phyloP scores from a whole-genome alignment of 2,329 filamentous ascomycete genomes.

The Cryphonectria carpinicola region DNA sequence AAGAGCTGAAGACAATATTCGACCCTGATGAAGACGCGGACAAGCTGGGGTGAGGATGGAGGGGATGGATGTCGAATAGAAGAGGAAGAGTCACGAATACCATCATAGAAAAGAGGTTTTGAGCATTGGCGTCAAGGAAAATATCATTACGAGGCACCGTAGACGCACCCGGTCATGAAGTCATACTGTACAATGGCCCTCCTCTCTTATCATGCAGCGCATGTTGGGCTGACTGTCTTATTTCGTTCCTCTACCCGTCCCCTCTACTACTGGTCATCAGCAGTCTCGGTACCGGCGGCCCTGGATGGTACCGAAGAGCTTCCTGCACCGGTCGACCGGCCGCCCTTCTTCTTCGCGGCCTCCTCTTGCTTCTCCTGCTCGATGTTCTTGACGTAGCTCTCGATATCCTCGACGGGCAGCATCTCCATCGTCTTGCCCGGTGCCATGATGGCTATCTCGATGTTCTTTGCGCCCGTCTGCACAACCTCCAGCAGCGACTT shows the following conservation, averaged over 20 bases:
- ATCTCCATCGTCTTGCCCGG: constrained; percentile 91
- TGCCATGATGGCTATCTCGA: constrained; percentile 98
- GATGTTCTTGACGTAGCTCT: constrained; percentile 97
- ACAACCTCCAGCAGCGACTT: constrained; percentile 98
- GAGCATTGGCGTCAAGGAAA: constrained; percentile 29
- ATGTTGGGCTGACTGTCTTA: constrained; percentile 18
- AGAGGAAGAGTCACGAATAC: constrained; percentile 13
- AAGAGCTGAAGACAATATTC: constrained; percentile 69
- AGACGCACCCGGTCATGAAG: constrained; percentile 28
- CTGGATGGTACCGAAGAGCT: constrained; percentile 76
- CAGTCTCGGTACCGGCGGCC: constrained; percentile 44
- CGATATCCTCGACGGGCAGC: constrained; percentile 93
- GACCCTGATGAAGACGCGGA: constrained; percentile 76
- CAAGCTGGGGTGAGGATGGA: constrained; percentile 67
- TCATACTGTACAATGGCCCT: constrained; percentile 29
- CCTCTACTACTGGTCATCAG: constrained; percentile 16
- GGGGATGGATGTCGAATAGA: not conserved
- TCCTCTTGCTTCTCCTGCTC: constrained; percentile 99
- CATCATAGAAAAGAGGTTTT: constrained; percentile 9
- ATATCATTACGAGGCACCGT: constrained; percentile 29
- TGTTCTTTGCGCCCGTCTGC: constrained; percentile 99
- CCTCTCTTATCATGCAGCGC: constrained; percentile 21
- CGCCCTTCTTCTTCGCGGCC: constrained; percentile 94
- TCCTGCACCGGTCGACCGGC: constrained; percentile 70
- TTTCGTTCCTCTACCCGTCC: not conserved